Evolutionary conservation across 345 rosid genomes (phyloP).

Genomic region (Pseudoturritis turrita): DNA sequence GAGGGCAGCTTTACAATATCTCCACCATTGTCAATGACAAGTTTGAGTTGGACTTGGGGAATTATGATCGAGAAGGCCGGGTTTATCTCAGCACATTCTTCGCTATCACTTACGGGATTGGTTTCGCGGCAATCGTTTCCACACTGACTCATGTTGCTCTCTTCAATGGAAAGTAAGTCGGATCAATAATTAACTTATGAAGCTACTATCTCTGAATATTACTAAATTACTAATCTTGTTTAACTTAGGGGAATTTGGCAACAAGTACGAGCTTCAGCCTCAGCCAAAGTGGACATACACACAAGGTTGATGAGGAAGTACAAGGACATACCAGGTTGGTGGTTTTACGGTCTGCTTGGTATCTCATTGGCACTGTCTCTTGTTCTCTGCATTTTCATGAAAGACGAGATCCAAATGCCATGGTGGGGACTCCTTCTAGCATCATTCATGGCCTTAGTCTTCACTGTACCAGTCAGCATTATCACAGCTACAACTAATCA

Average conservation of each 20-base stretch:
- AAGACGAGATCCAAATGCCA: constrained; percentile 56
- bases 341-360: constrained; percentile 42
- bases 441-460: constrained; percentile 40
- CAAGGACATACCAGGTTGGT: constrained; percentile 52
- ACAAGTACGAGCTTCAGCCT: constrained; percentile 46
- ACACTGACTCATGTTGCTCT: constrained; percentile 50
- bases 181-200: background rate
- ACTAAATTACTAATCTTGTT: background rate
- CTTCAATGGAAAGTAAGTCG: constrained; percentile 58
- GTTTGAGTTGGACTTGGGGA: constrained; percentile 42
- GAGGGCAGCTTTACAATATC: constrained; percentile 41
- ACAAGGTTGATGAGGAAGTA: constrained; percentile 62
- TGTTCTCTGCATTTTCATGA: constrained; percentile 45
- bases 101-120: constrained; percentile 52
- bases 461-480: constrained; percentile 55
- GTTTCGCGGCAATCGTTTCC: constrained; percentile 51
- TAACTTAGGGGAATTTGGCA: constrained; percentile 40
- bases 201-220: background rate
- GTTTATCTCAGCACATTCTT: constrained; percentile 49
- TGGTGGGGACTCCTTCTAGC: constrained; percentile 70
- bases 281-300: constrained; percentile 49
- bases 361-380: constrained; percentile 42
- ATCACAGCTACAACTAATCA: constrained; percentile 59
- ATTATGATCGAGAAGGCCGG: constrained; percentile 40
- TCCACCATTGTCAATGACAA: constrained; percentile 46